Conservation (phyloP, 2,329 filamentous ascomycete genomes). For the Venturiaceae sp. region DNA sequence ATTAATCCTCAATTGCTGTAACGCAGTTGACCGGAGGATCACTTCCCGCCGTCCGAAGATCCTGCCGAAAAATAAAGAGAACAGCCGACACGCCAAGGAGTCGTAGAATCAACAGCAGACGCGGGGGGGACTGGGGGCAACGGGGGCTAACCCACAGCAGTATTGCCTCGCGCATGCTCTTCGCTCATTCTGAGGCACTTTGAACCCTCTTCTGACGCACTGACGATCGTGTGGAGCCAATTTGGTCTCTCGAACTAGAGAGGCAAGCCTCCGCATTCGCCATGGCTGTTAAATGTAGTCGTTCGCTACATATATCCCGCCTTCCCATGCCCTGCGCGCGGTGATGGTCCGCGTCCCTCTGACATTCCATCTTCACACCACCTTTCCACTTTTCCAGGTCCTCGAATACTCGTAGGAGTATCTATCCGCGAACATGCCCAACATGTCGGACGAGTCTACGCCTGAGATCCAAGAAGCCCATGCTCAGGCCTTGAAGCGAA, state of each 20-base stretch:
- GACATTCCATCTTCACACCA: background rate
- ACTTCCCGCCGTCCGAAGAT: background rate
- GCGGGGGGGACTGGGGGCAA: background rate
- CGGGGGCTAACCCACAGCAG: background rate
- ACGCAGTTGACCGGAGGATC: background rate
- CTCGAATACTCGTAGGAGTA: background rate
- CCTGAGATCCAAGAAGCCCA: constrained; percentile 2
- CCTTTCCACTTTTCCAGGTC: background rate
- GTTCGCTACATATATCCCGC: constrained; percentile 6
- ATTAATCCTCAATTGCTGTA: background rate
- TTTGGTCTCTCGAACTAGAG: background rate
- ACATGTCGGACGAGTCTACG: constrained; percentile 6
- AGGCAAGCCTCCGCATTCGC: background rate
- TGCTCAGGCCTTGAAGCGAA: constrained; percentile 41
- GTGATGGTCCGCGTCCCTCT: background rate
- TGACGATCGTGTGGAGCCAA: constrained; percentile 4
- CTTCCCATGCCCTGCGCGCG: constrained; percentile 5
- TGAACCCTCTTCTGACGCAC: background rate
- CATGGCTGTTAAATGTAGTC: background rate
- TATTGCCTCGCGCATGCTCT: background rate
- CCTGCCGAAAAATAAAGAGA: background rate
- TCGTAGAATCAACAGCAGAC: background rate
- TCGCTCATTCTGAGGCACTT: background rate
- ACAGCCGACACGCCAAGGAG: background rate
- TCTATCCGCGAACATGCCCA: background rate